phyloP scores from a whole-genome alignment of 2,329 filamentous ascomycete species.

The Trichoderma polysporum region DNA sequence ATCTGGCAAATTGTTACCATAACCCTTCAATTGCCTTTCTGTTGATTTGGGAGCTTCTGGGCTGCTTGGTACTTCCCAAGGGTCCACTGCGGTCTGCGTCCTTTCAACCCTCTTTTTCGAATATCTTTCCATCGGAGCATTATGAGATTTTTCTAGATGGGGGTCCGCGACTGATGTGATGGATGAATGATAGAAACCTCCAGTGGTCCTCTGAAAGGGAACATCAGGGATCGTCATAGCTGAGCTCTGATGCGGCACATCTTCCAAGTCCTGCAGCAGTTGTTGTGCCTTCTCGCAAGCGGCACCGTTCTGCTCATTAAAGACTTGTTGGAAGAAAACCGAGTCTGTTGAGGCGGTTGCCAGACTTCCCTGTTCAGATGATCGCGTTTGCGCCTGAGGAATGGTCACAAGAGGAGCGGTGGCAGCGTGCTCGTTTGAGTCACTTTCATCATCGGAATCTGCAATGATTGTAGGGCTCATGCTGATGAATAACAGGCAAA shows the following conservation, averaged over 20 bases:
- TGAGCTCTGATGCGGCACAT: conserved; percentile 17
- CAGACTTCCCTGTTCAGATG: conserved; percentile 30
- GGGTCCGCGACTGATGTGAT: conserved; percentile 34
- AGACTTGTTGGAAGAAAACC: conserved; percentile 48
- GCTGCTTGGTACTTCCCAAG: conserved; percentile 49
- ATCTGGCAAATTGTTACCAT: background rate
- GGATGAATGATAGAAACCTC: conserved; percentile 30
- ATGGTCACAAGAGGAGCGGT: conserved; percentile 20
- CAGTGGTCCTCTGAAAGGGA: conserved; percentile 31
- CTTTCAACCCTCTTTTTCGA: background rate
- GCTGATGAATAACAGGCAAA: background rate
- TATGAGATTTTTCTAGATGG: conserved; percentile 16
- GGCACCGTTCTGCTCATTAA: conserved; percentile 45
- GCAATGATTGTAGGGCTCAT: conserved; percentile 36
- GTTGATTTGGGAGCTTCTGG: conserved; percentile 28
- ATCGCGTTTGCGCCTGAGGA: conserved; percentile 22
- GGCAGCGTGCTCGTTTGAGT: conserved; percentile 25
- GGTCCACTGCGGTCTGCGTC: conserved; percentile 27
- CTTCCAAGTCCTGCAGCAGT: background rate
- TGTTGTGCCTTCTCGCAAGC: conserved; percentile 26
- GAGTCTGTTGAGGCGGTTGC: conserved; percentile 47
- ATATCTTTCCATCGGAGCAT: conserved; percentile 20
- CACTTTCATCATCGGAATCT: conserved; percentile 43
- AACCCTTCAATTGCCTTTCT: conserved; percentile 7
- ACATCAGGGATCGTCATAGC: conserved; percentile 24